Evolutionary conservation across 202 grass and related monocot species (phyloP), one percentile per base, ranked within the genome.

Genomic region (Carex arenaria): DNA sequence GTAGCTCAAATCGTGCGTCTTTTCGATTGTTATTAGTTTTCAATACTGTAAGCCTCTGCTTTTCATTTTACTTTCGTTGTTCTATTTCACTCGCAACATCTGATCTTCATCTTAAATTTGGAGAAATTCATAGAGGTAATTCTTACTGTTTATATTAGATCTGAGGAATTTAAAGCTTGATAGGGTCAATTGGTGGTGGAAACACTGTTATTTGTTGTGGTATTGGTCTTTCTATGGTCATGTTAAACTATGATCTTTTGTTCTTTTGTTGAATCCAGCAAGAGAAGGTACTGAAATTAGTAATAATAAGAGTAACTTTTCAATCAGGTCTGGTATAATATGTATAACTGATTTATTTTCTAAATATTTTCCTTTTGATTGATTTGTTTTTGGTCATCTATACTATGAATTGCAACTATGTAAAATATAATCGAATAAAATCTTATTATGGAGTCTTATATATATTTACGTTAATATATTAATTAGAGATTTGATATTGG

Each of bases 11-110:
- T 40, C 38, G 26, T 60, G 42, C 1, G 0, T 19, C 28, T 31
- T 3, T 13, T 43, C 8, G 18, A 53, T 17, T 4, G 1, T 32
- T 56, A 53, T 49, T 7, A 5, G 22, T 23, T 31, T 82, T 1
- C 72, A 13, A 66, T 8, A 69, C 53, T 80, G 78, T 80, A 80
- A 80, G 78, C 61, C 30, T 23, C 40, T 47, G 6, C 56, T 14
- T 45, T 51, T 72, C 40, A 13, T 23, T 49, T 26, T 23, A 22
- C 7, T 78, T 78, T 78, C 3, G 10, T 55, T 53, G 30, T 36
- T 67, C 28, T 54, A 34, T 22, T 67, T 14, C 3, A 64, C 10
- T 66, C 51, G 5, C 38, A 64, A 36, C 10, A 66, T 26, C 62
- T 76, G n/a, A 66, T 26, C 43, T 76, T 67, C 47, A 17, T 82